Base-by-base conservation (phyloP, 306 rosid species). In the Citrullus mucosospermus region DNA sequence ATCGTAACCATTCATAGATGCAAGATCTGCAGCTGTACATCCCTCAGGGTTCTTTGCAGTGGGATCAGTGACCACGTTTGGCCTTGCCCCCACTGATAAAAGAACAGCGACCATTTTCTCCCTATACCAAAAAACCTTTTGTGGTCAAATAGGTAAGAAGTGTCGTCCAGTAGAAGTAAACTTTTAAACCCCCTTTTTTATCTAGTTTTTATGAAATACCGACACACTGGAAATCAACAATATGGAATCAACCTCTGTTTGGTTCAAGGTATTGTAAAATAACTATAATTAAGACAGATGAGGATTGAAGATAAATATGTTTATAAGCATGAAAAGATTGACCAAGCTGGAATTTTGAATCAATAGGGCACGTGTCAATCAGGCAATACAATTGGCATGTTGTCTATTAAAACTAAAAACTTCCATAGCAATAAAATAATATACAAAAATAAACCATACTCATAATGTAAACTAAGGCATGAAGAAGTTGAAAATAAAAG, bases 51-150 rank as follows among this genome's bases (percentile, higher is more conserved):
- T 86, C 79, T 82, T 85, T 48, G 89, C 67, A 53, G 93, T 82
- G 80, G 99, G 99, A 85, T 96, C 98, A 1, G 99, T 92, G 80
- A 96, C 97, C 88, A 96, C 86, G 78, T 91, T 91, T 80, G 99
- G 93, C 89, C 84, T 92, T 69, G 98, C 99, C 59, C 99, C 97
- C 0, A 81, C 93, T 53, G 96, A 86, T 79, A 96, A 81, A 66
- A 96, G 89, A 77, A 78, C 85, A 32, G 87, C 99, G 72, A 91
- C 91, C 97, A 96, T 96, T 85, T 88, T 90, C 89, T 85, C 96
- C 85, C 99, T 92, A 79, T n/a, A 84, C 38, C 28, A 56, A 2
- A 32, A 36, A 53, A 30, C 32, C 60, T 53, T 50, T 9, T 53
- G 62, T 32, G 46, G 62, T 54, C 62, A 74, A 53, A 74, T 53